Percentiles rank a stretch among this genome's conserved stretches.
Conservation (phyloP, 306 rosid genomes). For the Betula pendula region DNA sequence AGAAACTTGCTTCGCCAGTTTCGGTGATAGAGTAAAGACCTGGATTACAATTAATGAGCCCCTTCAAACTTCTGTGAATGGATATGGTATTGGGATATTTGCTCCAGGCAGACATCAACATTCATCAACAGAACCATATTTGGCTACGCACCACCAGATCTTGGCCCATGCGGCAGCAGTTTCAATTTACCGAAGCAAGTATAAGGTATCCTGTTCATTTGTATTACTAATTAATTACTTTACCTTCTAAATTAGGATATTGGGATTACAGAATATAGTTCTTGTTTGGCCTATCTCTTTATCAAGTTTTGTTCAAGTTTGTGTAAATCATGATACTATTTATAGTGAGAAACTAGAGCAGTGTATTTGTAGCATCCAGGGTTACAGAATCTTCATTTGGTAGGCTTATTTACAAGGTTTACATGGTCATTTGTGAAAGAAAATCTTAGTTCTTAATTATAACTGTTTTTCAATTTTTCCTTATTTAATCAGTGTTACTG, state of each 20-base stretch:
- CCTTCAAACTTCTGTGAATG: constrained; percentile 81
- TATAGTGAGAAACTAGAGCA: background rate
- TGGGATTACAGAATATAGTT: background rate
- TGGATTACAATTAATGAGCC: constrained; percentile 94
- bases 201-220: constrained; percentile 53
- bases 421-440: background rate
- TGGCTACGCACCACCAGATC: constrained; percentile 81
- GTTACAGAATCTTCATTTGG: background rate
- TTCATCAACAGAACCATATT: constrained; percentile 63
- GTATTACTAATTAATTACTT: background rate
- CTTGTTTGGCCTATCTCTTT: background rate
- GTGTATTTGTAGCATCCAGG: background rate
- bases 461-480: background rate
- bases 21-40: constrained; percentile 92
- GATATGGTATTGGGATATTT: constrained; percentile 53
- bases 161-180: constrained; percentile 87
- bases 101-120: constrained; percentile 87
- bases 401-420: background rate
- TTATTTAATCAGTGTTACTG: background rate
- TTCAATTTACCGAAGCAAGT: constrained; percentile 73
- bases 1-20: constrained; percentile 81
- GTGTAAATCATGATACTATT: background rate
- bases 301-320: background rate
- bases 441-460: background rate
- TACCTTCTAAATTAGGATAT: background rate